These are phyloP conservation scores for Trichoderma sp. DNA, from an alignment of 2,329 filamentous ascomycete genomes.

Conservation along the genomic window DNA sequence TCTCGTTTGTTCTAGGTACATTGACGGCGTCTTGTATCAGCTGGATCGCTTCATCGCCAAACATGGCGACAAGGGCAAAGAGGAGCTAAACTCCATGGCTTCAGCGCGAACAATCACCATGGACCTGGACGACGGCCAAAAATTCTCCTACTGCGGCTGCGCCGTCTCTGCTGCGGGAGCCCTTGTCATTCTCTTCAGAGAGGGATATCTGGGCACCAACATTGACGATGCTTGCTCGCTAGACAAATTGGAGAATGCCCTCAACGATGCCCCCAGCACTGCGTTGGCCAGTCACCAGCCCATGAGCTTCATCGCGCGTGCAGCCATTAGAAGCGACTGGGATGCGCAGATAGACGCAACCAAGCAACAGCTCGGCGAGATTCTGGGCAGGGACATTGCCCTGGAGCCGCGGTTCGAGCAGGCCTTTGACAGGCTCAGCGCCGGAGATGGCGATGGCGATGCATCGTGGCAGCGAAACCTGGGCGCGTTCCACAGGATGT, in stretches of 20 bases:
- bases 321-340: constrained; percentile 46
- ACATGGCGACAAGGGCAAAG: constrained; percentile 43
- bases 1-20: constrained; percentile 41
- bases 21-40: constrained; percentile 44
- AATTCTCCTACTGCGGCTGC: constrained; percentile 48
- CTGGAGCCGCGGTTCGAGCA: constrained; percentile 52
- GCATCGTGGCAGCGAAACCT: constrained; percentile 46
- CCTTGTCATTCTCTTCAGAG: constrained; percentile 52
- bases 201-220: constrained; percentile 49
- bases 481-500: constrained; percentile 43
- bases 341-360: constrained; percentile 44
- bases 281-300: constrained; percentile 30
- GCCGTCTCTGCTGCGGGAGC: constrained; percentile 46
- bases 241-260: constrained; percentile 44
- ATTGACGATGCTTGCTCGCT: constrained; percentile 42
- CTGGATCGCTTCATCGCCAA: constrained; percentile 43
- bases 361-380: constrained; percentile 42
- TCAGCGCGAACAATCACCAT: constrained; percentile 48
- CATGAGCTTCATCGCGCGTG: constrained; percentile 48
- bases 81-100: constrained; percentile 52
- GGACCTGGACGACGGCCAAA: constrained; percentile 47
- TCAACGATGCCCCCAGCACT: constrained; percentile 46
- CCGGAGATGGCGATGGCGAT: constrained; percentile 25
- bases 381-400: constrained; percentile 45
- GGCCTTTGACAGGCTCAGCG: constrained; percentile 44